phyloP scores from a whole-genome alignment of 768 basidiomycete species.

The Boletus subparvulus region DNA sequence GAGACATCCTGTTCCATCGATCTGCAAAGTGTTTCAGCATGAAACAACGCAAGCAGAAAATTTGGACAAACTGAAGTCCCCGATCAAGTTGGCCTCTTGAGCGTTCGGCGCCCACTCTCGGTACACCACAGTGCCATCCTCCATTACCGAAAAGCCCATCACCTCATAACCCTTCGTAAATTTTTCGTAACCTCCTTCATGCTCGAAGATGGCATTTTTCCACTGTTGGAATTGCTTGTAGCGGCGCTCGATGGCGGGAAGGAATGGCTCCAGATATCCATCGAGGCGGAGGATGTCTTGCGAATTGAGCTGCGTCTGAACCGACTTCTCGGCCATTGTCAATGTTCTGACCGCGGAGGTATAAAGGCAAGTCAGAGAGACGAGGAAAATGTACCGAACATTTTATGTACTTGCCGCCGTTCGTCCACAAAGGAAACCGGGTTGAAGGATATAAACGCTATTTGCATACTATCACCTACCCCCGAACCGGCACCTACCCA shows the following conservation, averaged over 20 bases:
- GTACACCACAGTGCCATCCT: constrained; percentile 72
- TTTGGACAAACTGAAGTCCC: constrained; percentile 87
- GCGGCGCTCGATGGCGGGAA: constrained; percentile 66
- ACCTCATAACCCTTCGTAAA: constrained; percentile 56
- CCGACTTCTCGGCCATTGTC: constrained; percentile 42
- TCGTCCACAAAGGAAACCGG: not conserved
- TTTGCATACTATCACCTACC: no score
- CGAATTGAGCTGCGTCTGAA: constrained; percentile 44
- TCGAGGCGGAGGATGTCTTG: constrained; percentile 63
- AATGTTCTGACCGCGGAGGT: not conserved
- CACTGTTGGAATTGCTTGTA: constrained; percentile 69
- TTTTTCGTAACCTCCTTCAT: constrained; percentile 82
- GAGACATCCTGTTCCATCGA: constrained; percentile 80
- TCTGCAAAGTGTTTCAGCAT: constrained; percentile 48
- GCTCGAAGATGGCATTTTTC: constrained; percentile 69
- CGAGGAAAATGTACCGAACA: constrained; percentile 2
- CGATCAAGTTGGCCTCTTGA: constrained; percentile 76
- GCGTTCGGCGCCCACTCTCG: constrained; percentile 98
- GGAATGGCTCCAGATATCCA: constrained; percentile 71
- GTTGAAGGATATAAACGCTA: not conserved
- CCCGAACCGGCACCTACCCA: no score
- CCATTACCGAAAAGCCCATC: constrained; percentile 73
- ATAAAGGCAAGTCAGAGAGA: constrained; percentile 2
- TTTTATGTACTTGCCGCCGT: constrained; percentile 5
- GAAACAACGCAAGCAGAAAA: not conserved